These are phyloP conservation scores for Gyromitra esculenta DNA, from an alignment of 2,329 filamentous ascomycete species.

Conservation along the genomic window DNA sequence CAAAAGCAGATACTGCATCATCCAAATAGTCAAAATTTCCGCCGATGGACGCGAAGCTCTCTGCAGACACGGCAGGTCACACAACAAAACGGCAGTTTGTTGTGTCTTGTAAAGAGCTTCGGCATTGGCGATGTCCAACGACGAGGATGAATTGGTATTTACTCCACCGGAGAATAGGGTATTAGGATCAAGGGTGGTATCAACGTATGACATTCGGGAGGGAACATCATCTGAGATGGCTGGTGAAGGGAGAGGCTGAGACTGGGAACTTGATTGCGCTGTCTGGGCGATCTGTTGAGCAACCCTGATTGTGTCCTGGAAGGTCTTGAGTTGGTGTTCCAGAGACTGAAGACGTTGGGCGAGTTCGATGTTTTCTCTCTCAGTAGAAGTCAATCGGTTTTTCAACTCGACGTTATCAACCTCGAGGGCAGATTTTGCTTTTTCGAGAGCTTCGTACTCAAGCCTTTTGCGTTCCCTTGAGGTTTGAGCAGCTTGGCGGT, in stretches of 20 bases:
- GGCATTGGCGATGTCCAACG: constrained; percentile 51
- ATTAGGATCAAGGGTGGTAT: constrained; percentile 55
- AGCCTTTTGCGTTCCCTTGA: constrained; percentile 91
- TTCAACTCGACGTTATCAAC: constrained; percentile 77
- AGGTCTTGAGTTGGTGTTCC: constrained; percentile 55
- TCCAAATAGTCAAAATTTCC: constrained; percentile 52
- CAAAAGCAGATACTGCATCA: constrained; percentile 52
- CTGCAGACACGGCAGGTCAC: constrained; percentile 96
- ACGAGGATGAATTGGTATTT: constrained; percentile 43
- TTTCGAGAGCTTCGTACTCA: constrained; percentile 84
- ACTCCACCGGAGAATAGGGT: constrained; percentile 53
- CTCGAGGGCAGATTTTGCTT: constrained; percentile 72
- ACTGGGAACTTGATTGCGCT: constrained; percentile 45
- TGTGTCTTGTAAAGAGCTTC: constrained; percentile 76
- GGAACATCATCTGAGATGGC: constrained; percentile 30
- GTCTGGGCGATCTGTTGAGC: constrained; percentile 41
- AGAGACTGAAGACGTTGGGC: constrained; percentile 66
- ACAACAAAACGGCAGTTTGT: constrained; percentile 99
- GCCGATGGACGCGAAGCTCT: constrained; percentile 47
- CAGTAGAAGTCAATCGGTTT: constrained; percentile 69
- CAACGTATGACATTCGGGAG: constrained; percentile 36
- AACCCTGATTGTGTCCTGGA: constrained; percentile 47
- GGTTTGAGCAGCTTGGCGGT: constrained; percentile 94
- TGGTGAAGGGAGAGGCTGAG: constrained; percentile 43
- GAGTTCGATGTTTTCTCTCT: constrained; percentile 66